phyloP scores from a whole-genome alignment of 805 yeast species.

The Zygotorulaspora florentina region DNA sequence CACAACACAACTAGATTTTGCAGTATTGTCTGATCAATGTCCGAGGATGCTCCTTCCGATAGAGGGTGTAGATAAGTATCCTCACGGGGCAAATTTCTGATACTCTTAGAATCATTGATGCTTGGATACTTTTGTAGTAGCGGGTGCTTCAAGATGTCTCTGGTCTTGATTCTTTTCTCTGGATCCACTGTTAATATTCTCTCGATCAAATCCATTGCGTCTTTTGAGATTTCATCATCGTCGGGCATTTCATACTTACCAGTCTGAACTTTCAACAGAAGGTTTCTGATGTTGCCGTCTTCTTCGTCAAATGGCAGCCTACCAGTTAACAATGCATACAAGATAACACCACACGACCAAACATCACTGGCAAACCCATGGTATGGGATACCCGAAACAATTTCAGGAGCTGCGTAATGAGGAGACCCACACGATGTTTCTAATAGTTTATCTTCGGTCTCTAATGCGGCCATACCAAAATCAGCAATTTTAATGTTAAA shows the following conservation, averaged over 20 bases:
- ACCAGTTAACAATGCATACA: constrained; percentile 91
- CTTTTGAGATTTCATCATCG: constrained; percentile 65
- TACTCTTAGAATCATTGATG: constrained; percentile 33
- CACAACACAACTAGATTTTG: constrained; percentile 73
- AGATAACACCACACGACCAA: constrained; percentile 96
- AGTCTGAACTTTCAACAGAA: constrained; percentile 83
- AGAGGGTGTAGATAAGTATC: constrained; percentile 39
- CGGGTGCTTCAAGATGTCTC: constrained; percentile 76
- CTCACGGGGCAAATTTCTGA: constrained; percentile 38
- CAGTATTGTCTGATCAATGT: constrained; percentile 67
- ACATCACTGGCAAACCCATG: constrained; percentile 97
- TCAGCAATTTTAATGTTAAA: constrained; percentile 94
- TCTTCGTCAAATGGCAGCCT: constrained; percentile 83
- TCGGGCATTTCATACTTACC: constrained; percentile 84
- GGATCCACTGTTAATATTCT: constrained; percentile 85
- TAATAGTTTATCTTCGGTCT: constrained; percentile 69
- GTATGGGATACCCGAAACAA: constrained; percentile 89
- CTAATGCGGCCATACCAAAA: constrained; percentile 98
- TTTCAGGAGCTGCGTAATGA: constrained; percentile 97
- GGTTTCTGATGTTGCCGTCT: constrained; percentile 86
- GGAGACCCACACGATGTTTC: constrained; percentile 98
- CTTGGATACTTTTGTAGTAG: constrained; percentile 64
- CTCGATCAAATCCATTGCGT: constrained; percentile 82
- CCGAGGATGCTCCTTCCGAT: constrained; percentile 36
- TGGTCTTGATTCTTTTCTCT: constrained; percentile 67